Evolutionary conservation across 2,329 filamentous ascomycete genomes (phyloP).

Genomic region (Neurospora crassa): DNA sequence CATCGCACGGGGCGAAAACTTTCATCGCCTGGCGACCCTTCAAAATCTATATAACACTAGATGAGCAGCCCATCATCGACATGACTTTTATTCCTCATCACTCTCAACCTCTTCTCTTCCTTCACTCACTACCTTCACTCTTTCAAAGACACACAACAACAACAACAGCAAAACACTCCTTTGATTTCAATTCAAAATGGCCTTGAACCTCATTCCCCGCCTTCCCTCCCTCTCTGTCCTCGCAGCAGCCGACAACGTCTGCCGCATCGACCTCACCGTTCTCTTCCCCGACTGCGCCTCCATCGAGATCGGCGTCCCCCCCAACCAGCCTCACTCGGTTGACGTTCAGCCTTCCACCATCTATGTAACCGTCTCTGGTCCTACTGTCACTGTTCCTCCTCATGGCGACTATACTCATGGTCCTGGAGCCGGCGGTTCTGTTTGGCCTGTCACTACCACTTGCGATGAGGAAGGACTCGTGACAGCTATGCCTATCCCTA

Average conservation of each 20-base stretch:
- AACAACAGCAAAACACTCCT: neutral
- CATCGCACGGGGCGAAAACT: neutral
- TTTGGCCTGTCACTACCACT: neutral
- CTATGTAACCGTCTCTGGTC: constrained; percentile 18
- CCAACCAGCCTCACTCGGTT: constrained; percentile 12
- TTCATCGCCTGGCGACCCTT: neutral
- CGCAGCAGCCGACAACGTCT: constrained; percentile 8
- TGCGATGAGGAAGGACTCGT: neutral
- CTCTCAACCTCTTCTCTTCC: neutral
- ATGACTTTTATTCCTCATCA: neutral
- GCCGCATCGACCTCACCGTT: constrained; percentile 19
- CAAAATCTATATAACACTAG: neutral
- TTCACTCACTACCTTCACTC: neutral
- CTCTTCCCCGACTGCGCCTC: constrained; percentile 16
- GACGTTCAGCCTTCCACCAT: constrained; percentile 17
- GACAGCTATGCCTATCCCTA: neutral
- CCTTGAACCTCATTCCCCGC: neutral
- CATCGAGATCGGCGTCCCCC: constrained; percentile 18
- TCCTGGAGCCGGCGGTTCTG: neutral
- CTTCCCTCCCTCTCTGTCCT: constrained; percentile 3
- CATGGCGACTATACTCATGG: neutral
- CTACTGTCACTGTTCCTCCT: neutral
- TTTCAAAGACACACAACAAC: neutral
- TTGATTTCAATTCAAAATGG: neutral
- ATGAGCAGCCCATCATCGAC: neutral